These are phyloP conservation scores for Thalassiosira exigua DNA, from an alignment of 352 stramenopile genomes.

Conservation along the genomic window DNA sequence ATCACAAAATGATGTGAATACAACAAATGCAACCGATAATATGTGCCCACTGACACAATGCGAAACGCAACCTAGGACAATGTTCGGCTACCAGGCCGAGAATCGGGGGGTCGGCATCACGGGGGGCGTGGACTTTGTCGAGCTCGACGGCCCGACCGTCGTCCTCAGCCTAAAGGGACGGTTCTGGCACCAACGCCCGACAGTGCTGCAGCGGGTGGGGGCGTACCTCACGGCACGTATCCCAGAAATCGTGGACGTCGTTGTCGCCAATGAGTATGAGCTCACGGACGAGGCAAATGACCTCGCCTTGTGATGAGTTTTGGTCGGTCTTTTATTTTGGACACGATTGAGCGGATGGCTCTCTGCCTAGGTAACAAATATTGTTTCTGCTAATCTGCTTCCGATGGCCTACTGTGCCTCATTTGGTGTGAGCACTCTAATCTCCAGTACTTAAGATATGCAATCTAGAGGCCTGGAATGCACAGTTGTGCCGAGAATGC, in stretches of 20 bases:
- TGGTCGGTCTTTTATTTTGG: too few species aligned
- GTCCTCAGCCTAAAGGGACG: conserved; percentile 71
- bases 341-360: too few species aligned
- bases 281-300: conserved; percentile 85
- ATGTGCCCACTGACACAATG: neutral
- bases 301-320: conserved; percentile 36
- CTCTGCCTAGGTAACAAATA: too few species aligned
- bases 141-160: conserved; percentile 83
- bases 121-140: conserved; percentile 87
- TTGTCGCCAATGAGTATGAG: conserved; percentile 83
- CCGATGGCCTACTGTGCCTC: too few species aligned
- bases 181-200: conserved; percentile 85
- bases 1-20: too few species aligned
- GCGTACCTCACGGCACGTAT: conserved; percentile 83
- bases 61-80: conserved; percentile 57
- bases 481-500: too few species aligned
- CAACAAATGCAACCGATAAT: too few species aligned
- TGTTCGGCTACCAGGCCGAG: conserved; percentile 87
- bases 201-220: conserved; percentile 79
- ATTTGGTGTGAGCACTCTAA: too few species aligned
- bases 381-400: too few species aligned
- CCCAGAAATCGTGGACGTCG: conserved; percentile 87
- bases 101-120: conserved; percentile 87
- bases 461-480: too few species aligned
- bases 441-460: too few species aligned